Evolutionary conservation across 1,139 yeast species (phyloP).

Genomic region (Pichia kudriavzevii): DNA sequence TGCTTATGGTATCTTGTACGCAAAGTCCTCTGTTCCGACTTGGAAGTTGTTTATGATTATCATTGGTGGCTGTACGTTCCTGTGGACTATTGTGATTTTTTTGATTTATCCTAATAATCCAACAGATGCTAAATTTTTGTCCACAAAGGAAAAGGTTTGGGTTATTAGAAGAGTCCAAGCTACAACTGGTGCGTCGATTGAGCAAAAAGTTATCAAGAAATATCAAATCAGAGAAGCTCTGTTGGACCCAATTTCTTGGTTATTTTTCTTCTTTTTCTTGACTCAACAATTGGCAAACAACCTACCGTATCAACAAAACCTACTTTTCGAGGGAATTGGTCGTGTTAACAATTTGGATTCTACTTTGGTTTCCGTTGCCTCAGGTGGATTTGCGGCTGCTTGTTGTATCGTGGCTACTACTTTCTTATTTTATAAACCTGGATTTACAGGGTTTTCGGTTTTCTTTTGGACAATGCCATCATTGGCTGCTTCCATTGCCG

Average conservation of each 20-base stretch:
- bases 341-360: conserved; percentile 36
- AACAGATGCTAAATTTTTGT: conserved; percentile 28
- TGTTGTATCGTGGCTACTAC: conserved; percentile 21
- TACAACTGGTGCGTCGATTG: conserved; percentile 32
- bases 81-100: conserved; percentile 26
- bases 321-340: conserved; percentile 32
- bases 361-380: conserved; percentile 41
- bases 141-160: conserved; percentile 31
- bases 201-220: conserved; percentile 32
- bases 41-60: conserved; percentile 34
- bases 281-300: conserved; percentile 36
- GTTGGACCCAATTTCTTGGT: conserved; percentile 35
- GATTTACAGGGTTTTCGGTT: conserved; percentile 31
- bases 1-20: conserved; percentile 32
- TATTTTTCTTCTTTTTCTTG: conserved; percentile 30
- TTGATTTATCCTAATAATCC: conserved; percentile 34
- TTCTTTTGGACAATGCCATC: conserved; percentile 37
- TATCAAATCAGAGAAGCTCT: conserved; percentile 33
- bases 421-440: conserved; percentile 17
- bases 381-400: conserved; percentile 21
- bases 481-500: conserved; percentile 39
- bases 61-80: conserved; percentile 32
- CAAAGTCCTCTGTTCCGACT: conserved; percentile 17
- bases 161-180: conserved; percentile 31
- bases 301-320: conserved; percentile 35